phyloP scores from a whole-genome alignment of 805 yeast genomes.

The Pichia californica region DNA sequence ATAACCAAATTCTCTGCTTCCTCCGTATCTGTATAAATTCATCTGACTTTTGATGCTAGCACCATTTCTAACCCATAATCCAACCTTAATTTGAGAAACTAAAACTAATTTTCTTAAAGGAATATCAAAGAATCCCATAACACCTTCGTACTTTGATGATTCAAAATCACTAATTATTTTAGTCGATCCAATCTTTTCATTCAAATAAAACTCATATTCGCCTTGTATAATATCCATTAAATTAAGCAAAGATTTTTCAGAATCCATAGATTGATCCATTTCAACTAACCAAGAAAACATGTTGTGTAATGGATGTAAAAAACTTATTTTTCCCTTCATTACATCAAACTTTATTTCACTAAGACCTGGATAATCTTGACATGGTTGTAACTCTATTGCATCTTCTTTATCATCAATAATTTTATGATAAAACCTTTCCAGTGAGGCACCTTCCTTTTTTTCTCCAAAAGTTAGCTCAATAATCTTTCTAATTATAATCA shows the following conservation, averaged over 20 bases:
- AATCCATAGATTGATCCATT: conserved; percentile 28
- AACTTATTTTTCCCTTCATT: conserved; percentile 47
- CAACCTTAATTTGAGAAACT: conserved; percentile 78
- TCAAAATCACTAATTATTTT: conserved; percentile 2
- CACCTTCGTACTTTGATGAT: conserved; percentile 14
- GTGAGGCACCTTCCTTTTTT: conserved; percentile 5
- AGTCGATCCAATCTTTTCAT: conserved; percentile 4
- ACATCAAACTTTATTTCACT: conserved; percentile 35
- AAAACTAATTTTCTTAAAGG: conserved; percentile 72
- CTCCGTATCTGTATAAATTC: conserved; percentile 69
- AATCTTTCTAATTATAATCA: conserved; percentile 12
- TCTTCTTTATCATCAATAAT: conserved; percentile 22
- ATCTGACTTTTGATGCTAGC: conserved; percentile 71
- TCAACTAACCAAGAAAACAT: conserved; percentile 68
- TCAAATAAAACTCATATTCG: conserved; percentile 13
- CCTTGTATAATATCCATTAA: conserved; percentile 16
- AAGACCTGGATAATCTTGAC: conserved; percentile 18
- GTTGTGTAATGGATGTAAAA: conserved; percentile 77
- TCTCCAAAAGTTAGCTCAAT: conserved; percentile 15
- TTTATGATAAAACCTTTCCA: conserved; percentile 1
- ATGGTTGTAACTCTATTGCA: conserved; percentile 14
- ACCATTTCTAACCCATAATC: conserved; percentile 95
- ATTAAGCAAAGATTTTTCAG: conserved; percentile 10
- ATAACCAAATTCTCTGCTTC: conserved; percentile 77
- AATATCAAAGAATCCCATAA: conserved; percentile 50